phyloP scores from a whole-genome alignment of 2,329 filamentous ascomycete genomes.

The Colletotrichum godetiae region DNA sequence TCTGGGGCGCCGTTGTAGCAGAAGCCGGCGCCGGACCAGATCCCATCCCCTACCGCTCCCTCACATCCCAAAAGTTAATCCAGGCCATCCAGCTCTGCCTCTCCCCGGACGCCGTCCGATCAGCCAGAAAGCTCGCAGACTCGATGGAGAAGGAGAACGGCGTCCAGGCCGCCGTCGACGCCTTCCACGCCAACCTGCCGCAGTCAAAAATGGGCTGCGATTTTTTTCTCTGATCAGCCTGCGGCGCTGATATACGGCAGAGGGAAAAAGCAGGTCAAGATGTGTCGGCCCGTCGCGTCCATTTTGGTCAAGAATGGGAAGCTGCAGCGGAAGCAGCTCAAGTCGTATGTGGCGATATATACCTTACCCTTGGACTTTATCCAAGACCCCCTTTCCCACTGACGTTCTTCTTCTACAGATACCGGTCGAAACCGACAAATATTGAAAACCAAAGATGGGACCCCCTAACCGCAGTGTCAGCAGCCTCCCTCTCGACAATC shows the following conservation, averaged over 20 bases:
- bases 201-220: slow-evolving; percentile 28
- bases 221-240: slow-evolving; percentile 27
- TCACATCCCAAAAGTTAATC: slow-evolving; percentile 31
- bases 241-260: slow-evolving; percentile 15
- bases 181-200: slow-evolving; percentile 31
- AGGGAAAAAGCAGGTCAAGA: slow-evolving; percentile 39
- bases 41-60: slow-evolving; percentile 31
- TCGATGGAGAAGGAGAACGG: slow-evolving; percentile 29
- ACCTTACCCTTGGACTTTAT: no score
- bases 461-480: slow-evolving; percentile 35
- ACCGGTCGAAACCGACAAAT: slow-evolving; percentile 24
- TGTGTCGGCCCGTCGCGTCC: slow-evolving; percentile 26
- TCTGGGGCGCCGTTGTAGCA: slow-evolving; percentile 34
- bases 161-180: slow-evolving; percentile 23
- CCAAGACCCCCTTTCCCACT: not conserved
- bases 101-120: slow-evolving; percentile 7
- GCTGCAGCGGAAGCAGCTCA: slow-evolving; percentile 21
- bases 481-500: slow-evolving; percentile 33
- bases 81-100: slow-evolving; percentile 25
- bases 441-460: slow-evolving; percentile 35
- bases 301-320: slow-evolving; percentile 28
- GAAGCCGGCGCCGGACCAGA: slow-evolving; percentile 30
- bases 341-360: not conserved
- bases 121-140: slow-evolving; percentile 27
- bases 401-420: not conserved